phyloP scores from a whole-genome alignment of 2,329 filamentous ascomycete genomes.

The Beauveria varroae region DNA sequence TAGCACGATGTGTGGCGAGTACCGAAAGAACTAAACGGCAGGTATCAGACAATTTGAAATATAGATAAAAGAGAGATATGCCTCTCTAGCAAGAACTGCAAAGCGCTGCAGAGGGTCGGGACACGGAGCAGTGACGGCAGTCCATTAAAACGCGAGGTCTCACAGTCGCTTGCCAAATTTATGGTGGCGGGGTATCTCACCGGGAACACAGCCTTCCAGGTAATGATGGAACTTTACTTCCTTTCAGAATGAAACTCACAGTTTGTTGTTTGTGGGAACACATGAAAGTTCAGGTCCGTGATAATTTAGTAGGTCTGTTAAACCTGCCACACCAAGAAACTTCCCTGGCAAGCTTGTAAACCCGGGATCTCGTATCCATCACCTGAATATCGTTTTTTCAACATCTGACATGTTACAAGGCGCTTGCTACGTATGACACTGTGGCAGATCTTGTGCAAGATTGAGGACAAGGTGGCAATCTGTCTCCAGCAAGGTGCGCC shows the following conservation, averaged over 20 bases:
- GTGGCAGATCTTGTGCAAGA: not conserved
- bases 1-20: not conserved
- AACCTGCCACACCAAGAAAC: not conserved
- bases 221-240: not conserved
- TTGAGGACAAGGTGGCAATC: not conserved
- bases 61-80: no score
- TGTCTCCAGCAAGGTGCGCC: not conserved
- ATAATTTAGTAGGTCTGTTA: not conserved
- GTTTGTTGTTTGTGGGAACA: not conserved
- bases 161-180: not conserved
- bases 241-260: not conserved
- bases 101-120: not conserved
- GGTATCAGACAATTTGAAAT: not conserved
- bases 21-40: no score
- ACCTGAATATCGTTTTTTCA: not conserved
- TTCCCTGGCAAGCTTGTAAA: not conserved
- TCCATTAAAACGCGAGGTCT: not conserved
- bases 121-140: not conserved
- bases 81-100: not conserved
- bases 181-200: not conserved
- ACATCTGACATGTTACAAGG: constrained; percentile 3
- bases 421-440: not conserved
- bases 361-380: not conserved
- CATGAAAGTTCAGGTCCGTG: not conserved
- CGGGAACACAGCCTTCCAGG: no score